These are phyloP conservation scores for Monilinia polystroma DNA, from an alignment of 2,329 filamentous ascomycete species.

Conservation along the genomic window DNA sequence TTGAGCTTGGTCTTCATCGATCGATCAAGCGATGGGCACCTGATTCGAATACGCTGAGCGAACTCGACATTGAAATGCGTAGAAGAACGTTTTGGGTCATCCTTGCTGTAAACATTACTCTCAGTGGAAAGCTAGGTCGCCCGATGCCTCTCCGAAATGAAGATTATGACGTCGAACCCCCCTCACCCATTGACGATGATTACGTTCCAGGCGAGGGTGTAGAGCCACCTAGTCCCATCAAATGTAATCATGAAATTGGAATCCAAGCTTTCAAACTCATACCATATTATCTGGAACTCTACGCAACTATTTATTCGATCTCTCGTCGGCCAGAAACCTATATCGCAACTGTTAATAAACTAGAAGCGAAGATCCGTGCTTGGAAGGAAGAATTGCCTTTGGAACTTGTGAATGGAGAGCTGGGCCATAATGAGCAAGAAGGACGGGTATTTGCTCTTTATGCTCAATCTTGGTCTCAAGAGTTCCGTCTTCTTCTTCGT, in stretches of 20 bases:
- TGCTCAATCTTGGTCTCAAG: conserved; percentile 53
- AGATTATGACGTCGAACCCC: conserved; percentile 78
- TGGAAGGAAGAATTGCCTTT: conserved; percentile 66
- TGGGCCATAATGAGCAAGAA: conserved; percentile 43
- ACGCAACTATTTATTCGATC: conserved; percentile 72
- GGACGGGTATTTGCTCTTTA: conserved; percentile 54
- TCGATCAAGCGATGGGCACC: conserved; percentile 60
- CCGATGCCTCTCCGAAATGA: conserved; percentile 73
- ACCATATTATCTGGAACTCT: conserved; percentile 70
- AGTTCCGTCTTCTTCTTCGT: conserved; percentile 59
- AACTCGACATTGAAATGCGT: conserved; percentile 71
- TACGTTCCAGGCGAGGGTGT: conserved; percentile 56
- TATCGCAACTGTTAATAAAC: conserved; percentile 57
- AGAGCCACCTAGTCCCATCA: conserved; percentile 56
- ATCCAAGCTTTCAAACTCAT: conserved; percentile 64
- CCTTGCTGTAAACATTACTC: conserved; percentile 62
- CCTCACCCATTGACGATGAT: conserved; percentile 69
- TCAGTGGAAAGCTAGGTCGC: conserved; percentile 72
- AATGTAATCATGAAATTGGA: conserved; percentile 66
- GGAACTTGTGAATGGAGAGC: conserved; percentile 52
- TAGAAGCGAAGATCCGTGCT: conserved; percentile 63
- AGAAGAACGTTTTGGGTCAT: conserved; percentile 78
- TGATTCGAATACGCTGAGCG: conserved; percentile 44
- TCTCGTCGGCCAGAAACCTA: conserved; percentile 63
- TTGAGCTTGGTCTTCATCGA: conserved; percentile 74